Percentiles rank a stretch among this genome's conserved stretches.
These are phyloP conservation scores for Alternaria sp. DNA, from an alignment of 2,329 filamentous ascomycete genomes.

Conservation along the genomic window DNA sequence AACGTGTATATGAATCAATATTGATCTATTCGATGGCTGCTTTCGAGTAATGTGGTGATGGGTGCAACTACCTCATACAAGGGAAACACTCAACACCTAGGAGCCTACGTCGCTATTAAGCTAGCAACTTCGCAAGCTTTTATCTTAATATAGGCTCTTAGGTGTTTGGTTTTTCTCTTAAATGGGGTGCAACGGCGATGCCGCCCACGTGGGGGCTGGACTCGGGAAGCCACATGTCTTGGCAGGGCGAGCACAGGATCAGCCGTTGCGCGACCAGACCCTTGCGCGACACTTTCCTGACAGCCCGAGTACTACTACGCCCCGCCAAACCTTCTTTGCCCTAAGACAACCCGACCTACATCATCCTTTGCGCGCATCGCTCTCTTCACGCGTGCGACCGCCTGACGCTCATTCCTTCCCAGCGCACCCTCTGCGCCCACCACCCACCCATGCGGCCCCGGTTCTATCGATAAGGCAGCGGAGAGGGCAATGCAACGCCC, in stretches of 20 bases:
- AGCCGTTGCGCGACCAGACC: background rate
- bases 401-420: background rate
- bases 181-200: background rate
- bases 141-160: too few species aligned
- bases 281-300: too few species aligned
- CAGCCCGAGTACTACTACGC: background rate
- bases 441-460: conserved; percentile 24
- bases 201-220: background rate
- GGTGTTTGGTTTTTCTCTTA: too few species aligned
- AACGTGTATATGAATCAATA: background rate
- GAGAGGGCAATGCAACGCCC: conserved; percentile 50
- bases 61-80: too few species aligned
- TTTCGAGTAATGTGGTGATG: too few species aligned
- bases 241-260: background rate
- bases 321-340: background rate
- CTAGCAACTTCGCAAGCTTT: too few species aligned
- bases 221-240: background rate
- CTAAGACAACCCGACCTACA: background rate
- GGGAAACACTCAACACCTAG: too few species aligned
- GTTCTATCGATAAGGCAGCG: conserved; percentile 27
- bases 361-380: conserved; percentile 2
- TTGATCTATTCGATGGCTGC: too few species aligned
- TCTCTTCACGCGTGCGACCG: background rate
- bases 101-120: too few species aligned
- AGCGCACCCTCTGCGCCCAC: conserved; percentile 25